Base-by-base conservation (phyloP, 306 rosid species). In the Trifolium pratense region DNA sequence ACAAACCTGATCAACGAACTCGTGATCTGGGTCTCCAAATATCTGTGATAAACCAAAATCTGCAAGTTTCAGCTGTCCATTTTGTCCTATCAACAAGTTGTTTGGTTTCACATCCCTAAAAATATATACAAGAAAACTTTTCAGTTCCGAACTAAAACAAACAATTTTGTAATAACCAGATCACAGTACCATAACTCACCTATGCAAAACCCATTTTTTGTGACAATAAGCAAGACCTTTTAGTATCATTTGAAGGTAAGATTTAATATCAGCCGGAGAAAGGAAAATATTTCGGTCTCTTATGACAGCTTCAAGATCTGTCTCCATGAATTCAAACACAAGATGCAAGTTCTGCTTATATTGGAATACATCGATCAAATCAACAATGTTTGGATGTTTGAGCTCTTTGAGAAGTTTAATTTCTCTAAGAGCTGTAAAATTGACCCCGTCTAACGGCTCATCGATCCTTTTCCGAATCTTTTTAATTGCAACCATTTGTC, bases 41-140 rank as follows among this genome's bases (percentile, higher is more conserved):
- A 93, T 86, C 45, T 96, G 84, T 43, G 98, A 97, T 73, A 93
- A 89, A 74, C 98, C 97, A 89, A 93, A 93, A 83, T 93, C 98
- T 14, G 97, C 98, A 84, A 93, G 96, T 84, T 93, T 93, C 66
- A 93, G 92, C 80, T 91, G 91, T 78, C 98, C 98, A 70, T 91
- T 86, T 57, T 89, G 25, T 80, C 98, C 98, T 80, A 93, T 91
- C 86, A 93, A 81, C 82, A 93, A 82, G 82, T 93, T 93, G 80
- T 93, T 93, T 66, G 98, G 98, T 84, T 93, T 91, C 97, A 93
- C 86, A 68, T 93, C 98, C 92, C 98, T 93, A 91, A 81, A 74
- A 60, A 13, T 3, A 63, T 49, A 77, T 43, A 70, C 39, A n/a
- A 78, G 56, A 32, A 76, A 48, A 71, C 26, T 52, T 14, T 8